Conservation (phyloP, 2,329 filamentous ascomycete species). For the Colletotrichum incanum region DNA sequence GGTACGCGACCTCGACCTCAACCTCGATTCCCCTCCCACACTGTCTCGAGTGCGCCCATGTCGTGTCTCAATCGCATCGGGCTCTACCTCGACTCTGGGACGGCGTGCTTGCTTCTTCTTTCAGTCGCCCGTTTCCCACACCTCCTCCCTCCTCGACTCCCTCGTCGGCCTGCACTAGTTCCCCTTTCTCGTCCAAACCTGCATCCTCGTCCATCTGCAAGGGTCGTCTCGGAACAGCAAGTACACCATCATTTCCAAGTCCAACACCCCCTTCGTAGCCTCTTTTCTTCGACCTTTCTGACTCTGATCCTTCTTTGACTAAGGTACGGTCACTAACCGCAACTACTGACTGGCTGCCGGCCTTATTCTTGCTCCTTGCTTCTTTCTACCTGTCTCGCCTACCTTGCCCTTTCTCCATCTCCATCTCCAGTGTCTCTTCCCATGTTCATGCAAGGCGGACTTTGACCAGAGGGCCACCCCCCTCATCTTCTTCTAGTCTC, state of each 20-base stretch:
- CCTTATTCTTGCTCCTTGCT: slow-evolving; percentile 32
- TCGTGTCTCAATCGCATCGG: slow-evolving; percentile 19
- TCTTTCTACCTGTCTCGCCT: slow-evolving; percentile 20
- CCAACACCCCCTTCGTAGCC: slow-evolving; percentile 8
- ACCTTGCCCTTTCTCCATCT: slow-evolving; percentile 4
- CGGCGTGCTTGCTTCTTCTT: slow-evolving; percentile 32
- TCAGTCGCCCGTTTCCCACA: slow-evolving; percentile 16
- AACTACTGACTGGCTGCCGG: slow-evolving; percentile 5
- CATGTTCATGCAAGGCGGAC: slow-evolving; percentile 35
- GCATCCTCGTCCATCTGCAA: slow-evolving; percentile 35
- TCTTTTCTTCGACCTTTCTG: neutral
- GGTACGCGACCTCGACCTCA: slow-evolving; percentile 16
- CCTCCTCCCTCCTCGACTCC: slow-evolving; percentile 8
- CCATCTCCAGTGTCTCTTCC: slow-evolving; percentile 32
- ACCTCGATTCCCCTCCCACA: slow-evolving; percentile 7
- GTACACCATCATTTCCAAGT: slow-evolving; percentile 7
- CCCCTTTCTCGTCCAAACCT: slow-evolving; percentile 16
- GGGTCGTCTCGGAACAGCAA: slow-evolving; percentile 26
- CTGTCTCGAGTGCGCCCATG: slow-evolving; percentile 16
- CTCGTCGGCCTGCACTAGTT: slow-evolving; percentile 33
- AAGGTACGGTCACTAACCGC: neutral
- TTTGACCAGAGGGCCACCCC: slow-evolving; percentile 2
- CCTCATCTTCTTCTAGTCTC: slow-evolving; percentile 31
- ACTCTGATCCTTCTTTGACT: slow-evolving; percentile 10
- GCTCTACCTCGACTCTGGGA: slow-evolving; percentile 28